A percentile compares a stretch with the other conserved stretches of the same genome.
These are phyloP conservation scores for Colletotrichum falcatum DNA, from an alignment of 2,329 filamentous ascomycete genomes.

Conservation along the genomic window DNA sequence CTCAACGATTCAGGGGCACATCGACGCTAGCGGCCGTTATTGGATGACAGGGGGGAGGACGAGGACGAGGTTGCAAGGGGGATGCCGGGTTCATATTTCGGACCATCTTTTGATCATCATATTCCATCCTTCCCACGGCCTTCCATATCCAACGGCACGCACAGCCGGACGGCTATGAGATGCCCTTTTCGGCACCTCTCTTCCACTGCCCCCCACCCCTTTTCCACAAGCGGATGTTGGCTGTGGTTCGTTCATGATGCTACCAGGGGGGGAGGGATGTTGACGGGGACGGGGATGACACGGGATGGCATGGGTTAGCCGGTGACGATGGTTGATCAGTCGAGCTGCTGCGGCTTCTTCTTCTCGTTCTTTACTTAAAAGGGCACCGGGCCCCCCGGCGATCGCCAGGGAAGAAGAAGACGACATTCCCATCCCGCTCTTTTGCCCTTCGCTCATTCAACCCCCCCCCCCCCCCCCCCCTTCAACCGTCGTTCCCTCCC, in stretches of 20 bases:
- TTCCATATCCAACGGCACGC: neutral
- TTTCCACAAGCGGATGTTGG: neutral
- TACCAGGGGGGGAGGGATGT: neutral
- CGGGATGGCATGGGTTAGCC: neutral
- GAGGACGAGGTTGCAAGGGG: conserved; percentile 13
- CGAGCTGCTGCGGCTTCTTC: too few species aligned
- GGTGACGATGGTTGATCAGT: conserved; percentile 1
- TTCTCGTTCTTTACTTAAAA: conserved; percentile 29
- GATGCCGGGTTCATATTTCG: neutral
- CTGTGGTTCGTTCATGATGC: conserved; percentile 21
- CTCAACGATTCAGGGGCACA: conserved; percentile 16
- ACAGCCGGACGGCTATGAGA: neutral
- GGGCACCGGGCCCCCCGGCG: neutral
- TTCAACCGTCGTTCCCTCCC: neutral
- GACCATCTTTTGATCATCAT: neutral
- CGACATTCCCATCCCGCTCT: neutral
- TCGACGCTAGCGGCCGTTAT: neutral
- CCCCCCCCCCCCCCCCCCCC: neutral
- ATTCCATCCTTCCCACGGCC: neutral
- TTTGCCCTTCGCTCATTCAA: too few species aligned
- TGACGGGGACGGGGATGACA: neutral
- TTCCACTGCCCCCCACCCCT: neutral
- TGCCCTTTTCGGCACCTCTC: neutral
- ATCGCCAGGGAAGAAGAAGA: too few species aligned
- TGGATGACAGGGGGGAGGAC: neutral